Base-by-base conservation (phyloP, 208 protist genomes). In the Acanthamoeba lenticulata region DNA sequence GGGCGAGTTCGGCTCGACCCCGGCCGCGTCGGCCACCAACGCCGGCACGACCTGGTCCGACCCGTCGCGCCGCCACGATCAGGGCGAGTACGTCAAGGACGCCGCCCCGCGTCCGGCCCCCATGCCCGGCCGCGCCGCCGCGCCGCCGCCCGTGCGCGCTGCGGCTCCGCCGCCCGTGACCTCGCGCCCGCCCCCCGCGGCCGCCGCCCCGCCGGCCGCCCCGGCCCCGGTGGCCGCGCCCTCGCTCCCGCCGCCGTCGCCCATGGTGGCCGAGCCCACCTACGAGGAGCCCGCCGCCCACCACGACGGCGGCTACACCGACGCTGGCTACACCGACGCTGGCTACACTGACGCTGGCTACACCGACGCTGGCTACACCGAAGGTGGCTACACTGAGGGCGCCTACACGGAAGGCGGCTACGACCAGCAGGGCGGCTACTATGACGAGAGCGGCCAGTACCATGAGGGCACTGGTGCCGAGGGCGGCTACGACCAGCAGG, bases 41-140 rank as follows among this genome's bases (percentile, higher is more conserved):
- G 72, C 72, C 24, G 72, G 72, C n/a, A 7, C 72, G 40, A 83
- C 72, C 19, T 83, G 72, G 72, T 32, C 72, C 72, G 72, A 83
- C 21, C 72, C 72, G 21, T 49, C 40, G 11, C 72, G 21, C 6
- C 72, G 72, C 38, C 72, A 83, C 72, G 72, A 83, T 38, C 72
- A 83, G 72, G 72, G 72, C 72, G 72, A 83, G 72, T 83, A 49
- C 40, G 72, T 83, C 38, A 83, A 83, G 72, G 72, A 83, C 24
- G 72, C 24, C 72, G 72, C 72, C 72, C 4, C 72, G 40, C 72
- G 72, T 27, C 72, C 72, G 7, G 36, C 69, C 36, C 34, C 69
- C 24, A 6, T 32, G 4, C 29, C 69, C 32, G 24, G 29, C 69
- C 3, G 24, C 9, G 11, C 69, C 5, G 4, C 32, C 17, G 34